These are phyloP conservation scores for Sporothrix brunneoviolacea DNA, from an alignment of 2,329 filamentous ascomycete species.

Conservation along the genomic window DNA sequence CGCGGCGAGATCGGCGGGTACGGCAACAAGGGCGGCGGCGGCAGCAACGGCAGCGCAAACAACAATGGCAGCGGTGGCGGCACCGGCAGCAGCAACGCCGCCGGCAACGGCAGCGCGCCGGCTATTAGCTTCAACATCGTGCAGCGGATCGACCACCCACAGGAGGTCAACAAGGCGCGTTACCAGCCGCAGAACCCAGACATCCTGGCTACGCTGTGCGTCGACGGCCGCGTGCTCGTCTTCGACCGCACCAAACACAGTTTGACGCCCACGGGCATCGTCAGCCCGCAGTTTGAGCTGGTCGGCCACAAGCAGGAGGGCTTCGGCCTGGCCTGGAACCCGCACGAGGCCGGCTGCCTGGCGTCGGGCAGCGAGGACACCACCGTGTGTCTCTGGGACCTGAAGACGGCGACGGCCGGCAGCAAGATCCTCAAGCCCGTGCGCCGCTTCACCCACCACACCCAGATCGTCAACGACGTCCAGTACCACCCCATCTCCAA, in stretches of 20 bases:
- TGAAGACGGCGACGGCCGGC: conserved; percentile 58
- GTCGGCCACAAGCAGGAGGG: conserved; percentile 82
- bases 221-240: conserved; percentile 80
- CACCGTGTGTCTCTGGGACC: conserved; percentile 89
- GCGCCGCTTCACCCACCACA: conserved; percentile 79
- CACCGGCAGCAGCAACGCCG: conserved; percentile 46
- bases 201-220: conserved; percentile 87
- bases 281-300: conserved; percentile 78
- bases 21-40: conserved; percentile 48
- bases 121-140: conserved; percentile 84
- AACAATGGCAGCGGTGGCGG: conserved; percentile 24
- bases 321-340: conserved; percentile 90
- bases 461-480: conserved; percentile 90
- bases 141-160: conserved; percentile 92
- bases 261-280: conserved; percentile 62
- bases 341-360: conserved; percentile 71
- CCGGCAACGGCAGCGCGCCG: conserved; percentile 55
- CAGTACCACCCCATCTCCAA: conserved; percentile 86
- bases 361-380: conserved; percentile 88
- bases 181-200: conserved; percentile 98
- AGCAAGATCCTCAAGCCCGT: conserved; percentile 64
- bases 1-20: conserved; percentile 91
- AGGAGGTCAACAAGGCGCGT: conserved; percentile 96
- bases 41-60: conserved; percentile 43
- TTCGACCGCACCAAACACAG: conserved; percentile 96